Evolutionary conservation across 2,329 filamentous ascomycete species (phyloP).

Genomic region (Alternaria atra): DNA sequence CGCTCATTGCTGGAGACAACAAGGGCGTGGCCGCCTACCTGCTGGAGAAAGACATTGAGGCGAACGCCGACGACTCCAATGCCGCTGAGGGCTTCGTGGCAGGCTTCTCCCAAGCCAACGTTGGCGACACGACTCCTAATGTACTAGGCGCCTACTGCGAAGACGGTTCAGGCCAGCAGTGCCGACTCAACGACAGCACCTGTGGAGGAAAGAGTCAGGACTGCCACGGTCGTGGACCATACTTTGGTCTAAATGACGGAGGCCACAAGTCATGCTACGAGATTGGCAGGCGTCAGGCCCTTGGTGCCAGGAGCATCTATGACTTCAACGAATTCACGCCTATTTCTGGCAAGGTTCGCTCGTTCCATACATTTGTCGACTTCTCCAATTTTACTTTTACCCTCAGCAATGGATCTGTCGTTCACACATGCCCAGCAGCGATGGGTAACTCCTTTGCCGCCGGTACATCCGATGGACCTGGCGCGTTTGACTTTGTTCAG

Average conservation of each 20-base stretch:
- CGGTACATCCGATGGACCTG: conserved; percentile 90
- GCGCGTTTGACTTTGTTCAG: conserved; percentile 92
- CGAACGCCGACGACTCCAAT: conserved; percentile 54
- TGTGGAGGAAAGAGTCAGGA: conserved; percentile 76
- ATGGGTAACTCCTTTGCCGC: conserved; percentile 93
- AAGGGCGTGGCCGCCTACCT: conserved; percentile 91
- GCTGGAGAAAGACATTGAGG: conserved; percentile 74
- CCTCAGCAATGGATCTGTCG: conserved; percentile 75
- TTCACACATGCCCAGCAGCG: conserved; percentile 82
- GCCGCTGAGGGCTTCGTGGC: conserved; percentile 77
- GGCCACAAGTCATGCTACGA: conserved; percentile 77
- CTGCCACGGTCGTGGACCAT: conserved; percentile 78
- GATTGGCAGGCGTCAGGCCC: conserved; percentile 76
- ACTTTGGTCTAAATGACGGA: conserved; percentile 70
- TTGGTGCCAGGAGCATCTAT: conserved; percentile 68
- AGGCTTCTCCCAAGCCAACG: conserved; percentile 90
- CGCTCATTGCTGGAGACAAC: conserved; percentile 90
- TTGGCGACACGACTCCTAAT: conserved; percentile 91
- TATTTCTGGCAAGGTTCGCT: conserved; percentile 72
- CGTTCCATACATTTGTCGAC: conserved; percentile 86
- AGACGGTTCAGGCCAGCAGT: conserved; percentile 74
- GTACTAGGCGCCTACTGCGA: conserved; percentile 89
- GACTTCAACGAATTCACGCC: conserved; percentile 60
- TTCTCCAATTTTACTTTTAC: conserved; percentile 78
- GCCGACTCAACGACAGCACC: conserved; percentile 82